phyloP scores from a whole-genome alignment of 495 filamentous ascomycete species.

The Hypomontagnella submonticulosa region DNA sequence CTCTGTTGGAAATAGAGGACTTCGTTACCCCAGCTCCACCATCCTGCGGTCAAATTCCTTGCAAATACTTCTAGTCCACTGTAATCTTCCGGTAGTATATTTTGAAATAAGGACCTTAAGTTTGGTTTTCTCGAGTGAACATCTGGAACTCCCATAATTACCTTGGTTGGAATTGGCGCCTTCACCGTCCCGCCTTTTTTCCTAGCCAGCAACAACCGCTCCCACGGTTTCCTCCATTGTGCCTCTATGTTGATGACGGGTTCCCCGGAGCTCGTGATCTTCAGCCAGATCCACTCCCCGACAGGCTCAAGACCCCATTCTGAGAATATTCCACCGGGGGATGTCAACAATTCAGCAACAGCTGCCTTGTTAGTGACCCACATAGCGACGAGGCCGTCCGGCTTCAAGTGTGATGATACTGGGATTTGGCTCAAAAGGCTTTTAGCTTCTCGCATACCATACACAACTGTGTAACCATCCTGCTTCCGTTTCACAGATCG shows the following conservation, averaged over 20 bases:
- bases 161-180: constrained; percentile 57
- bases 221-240: constrained; percentile 85
- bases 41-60: constrained; percentile 82
- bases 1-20: constrained; percentile 80
- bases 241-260: constrained; percentile 75
- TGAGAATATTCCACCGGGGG: constrained; percentile 63
- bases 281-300: constrained; percentile 95
- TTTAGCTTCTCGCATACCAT: constrained; percentile 50
- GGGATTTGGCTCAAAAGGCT: constrained; percentile 63
- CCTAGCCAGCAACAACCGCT: constrained; percentile 78
- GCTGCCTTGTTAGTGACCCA: constrained; percentile 89
- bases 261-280: constrained; percentile 76
- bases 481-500: constrained; percentile 79
- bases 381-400: constrained; percentile 71
- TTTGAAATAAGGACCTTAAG: constrained; percentile 58
- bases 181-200: constrained; percentile 42
- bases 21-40: constrained; percentile 92
- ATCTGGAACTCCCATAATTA: constrained; percentile 86
- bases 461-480: constrained; percentile 68
- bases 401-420: constrained; percentile 64
- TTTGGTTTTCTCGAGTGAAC: constrained; percentile 90
- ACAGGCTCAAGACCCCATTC: constrained; percentile 70
- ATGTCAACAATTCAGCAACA: constrained; percentile 66
- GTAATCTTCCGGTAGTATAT: constrained; percentile 62
- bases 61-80: constrained; percentile 87